Conservation (phyloP, 306 rosid species). For the Benincasa hispida region DNA sequence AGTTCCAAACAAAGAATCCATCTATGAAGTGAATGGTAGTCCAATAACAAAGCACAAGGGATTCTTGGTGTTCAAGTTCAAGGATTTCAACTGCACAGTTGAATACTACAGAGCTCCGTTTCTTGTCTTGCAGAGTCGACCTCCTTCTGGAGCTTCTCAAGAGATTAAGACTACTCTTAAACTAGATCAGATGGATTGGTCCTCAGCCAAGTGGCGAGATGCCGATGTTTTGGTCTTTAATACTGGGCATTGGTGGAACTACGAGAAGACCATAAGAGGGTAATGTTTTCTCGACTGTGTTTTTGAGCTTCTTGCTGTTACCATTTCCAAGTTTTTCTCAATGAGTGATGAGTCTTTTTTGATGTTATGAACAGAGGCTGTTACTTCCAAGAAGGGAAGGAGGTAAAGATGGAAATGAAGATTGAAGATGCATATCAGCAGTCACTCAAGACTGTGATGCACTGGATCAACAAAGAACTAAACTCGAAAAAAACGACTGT, state of each 20-base stretch:
- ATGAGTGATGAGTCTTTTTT: neutral
- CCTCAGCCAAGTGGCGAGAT: constrained; percentile 53
- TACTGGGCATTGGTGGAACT: constrained; percentile 93
- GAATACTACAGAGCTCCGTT: constrained; percentile 87
- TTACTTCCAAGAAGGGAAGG: constrained; percentile 69
- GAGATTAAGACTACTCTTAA: constrained; percentile 46
- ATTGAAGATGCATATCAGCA: constrained; percentile 58
- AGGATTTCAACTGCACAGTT: constrained; percentile 59
- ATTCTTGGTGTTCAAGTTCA: constrained; percentile 62
- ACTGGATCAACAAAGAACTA: constrained; percentile 45
- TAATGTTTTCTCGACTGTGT: constrained; percentile 16
- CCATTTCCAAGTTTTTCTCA: neutral
- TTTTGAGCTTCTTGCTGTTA: neutral
- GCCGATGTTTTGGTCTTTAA: constrained; percentile 68
- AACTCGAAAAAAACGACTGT: constrained; percentile 53
- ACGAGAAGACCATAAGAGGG: constrained; percentile 74
- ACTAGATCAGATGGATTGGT: constrained; percentile 84
- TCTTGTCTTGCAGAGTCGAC: constrained; percentile 63
- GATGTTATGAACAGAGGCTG: constrained; percentile 42
- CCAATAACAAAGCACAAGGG: constrained; percentile 97
- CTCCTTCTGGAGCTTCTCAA: constrained; percentile 30
- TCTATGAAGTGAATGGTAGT: constrained; percentile 76
- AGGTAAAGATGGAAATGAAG: constrained; percentile 50
- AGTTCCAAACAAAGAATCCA: constrained; percentile 44
- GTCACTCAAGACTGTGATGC: constrained; percentile 46